Conservation (phyloP, 2,329 filamentous ascomycete species). For the Alternaria gaisen region DNA sequence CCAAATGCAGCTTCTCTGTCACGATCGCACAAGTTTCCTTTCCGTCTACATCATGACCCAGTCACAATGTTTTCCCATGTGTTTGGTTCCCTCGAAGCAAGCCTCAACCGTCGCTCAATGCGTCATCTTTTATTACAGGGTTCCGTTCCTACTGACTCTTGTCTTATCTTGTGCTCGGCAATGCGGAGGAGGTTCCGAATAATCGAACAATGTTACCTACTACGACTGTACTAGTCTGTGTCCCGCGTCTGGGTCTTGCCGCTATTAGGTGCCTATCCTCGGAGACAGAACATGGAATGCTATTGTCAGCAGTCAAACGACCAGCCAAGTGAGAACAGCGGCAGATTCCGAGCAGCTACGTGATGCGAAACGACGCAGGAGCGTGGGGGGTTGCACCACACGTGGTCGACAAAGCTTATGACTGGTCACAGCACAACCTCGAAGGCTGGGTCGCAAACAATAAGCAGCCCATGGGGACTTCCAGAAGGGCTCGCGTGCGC, state of each 20-base stretch:
- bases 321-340: background rate
- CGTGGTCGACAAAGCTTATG: constrained; percentile 2
- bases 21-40: background rate
- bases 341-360: background rate
- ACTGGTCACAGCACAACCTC: background rate
- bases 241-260: constrained; percentile 1
- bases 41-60: background rate
- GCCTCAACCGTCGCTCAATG: background rate
- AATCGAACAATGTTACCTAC: constrained; percentile 14
- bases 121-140: background rate
- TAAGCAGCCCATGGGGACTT: constrained; percentile 10
- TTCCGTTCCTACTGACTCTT: background rate
- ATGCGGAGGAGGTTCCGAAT: constrained; percentile 23
- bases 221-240: constrained; percentile 8
- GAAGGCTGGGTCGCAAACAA: constrained; percentile 1
- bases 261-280: constrained; percentile 9
- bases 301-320: constrained; percentile 6
- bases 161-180: constrained; percentile 18
- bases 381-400: constrained; percentile 13
- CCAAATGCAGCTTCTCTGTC: constrained; percentile 3
- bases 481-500: background rate
- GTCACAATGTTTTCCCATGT: background rate
- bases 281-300: constrained; percentile 5
- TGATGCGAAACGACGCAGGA: constrained; percentile 1
- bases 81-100: background rate